phyloP scores from a whole-genome alignment of 176 grass and related monocot species.

The Otatea glauca region DNA sequence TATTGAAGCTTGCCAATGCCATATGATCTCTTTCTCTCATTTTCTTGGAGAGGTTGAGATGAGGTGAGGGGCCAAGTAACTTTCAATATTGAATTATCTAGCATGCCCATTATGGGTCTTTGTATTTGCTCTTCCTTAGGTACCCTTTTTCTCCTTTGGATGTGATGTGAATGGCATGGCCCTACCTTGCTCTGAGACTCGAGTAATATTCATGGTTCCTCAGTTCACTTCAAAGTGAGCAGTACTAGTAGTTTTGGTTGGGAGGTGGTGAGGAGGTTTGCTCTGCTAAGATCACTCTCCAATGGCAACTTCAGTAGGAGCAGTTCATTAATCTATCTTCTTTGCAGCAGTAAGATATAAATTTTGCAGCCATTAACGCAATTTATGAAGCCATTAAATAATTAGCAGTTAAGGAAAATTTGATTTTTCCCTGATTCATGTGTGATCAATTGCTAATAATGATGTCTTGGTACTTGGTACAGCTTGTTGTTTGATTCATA shows the following conservation, averaged over 20 bases:
- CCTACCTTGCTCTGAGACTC: neutral
- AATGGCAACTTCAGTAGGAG: neutral
- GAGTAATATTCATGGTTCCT: constrained; percentile 21
- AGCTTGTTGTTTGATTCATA: neutral
- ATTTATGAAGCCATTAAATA: neutral
- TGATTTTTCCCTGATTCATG: neutral
- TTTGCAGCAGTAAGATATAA: neutral
- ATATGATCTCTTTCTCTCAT: no score
- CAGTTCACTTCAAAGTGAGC: neutral
- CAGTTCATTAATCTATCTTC: neutral
- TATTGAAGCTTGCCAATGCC: neutral
- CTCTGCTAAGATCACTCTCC: neutral
- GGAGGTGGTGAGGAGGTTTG: neutral
- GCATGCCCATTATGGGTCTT: neutral
- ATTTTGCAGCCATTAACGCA: constrained; percentile 14
- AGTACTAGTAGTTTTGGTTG: neutral
- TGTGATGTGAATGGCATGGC: neutral
- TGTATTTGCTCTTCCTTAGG: neutral
- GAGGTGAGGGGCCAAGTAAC: neutral
- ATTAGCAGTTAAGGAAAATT: neutral
- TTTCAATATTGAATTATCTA: constrained; percentile 2
- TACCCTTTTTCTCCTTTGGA: neutral
- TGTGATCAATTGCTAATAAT: neutral
- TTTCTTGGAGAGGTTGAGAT: neutral
- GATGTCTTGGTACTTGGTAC: neutral